Evolutionary conservation across 768 basidiomycete genomes (phyloP), one percentile per base, ranked within the genome.

Genomic region (Mycena galopus): DNA sequence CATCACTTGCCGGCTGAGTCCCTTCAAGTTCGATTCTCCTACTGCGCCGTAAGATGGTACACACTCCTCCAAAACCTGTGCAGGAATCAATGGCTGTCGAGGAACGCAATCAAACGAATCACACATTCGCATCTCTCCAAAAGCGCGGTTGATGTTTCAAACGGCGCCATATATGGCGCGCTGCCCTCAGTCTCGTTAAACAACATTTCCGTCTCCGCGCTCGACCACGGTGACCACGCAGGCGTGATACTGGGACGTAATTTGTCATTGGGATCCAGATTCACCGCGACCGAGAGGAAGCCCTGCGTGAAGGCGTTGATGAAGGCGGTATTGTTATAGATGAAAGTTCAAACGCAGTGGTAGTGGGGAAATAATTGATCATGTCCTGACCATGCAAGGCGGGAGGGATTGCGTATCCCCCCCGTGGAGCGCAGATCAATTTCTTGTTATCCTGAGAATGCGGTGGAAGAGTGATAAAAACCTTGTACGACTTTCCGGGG

Each of bases 221-320:
- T 12, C 62, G 30, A 27, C 66, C 63, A 70, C 11, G n/a, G 33
- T 35, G 4, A 12, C 75, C 73, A 76, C 32, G 21, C 25, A 0
- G 75, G 75, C 9, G 73, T 73, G 44, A 75, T 57, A 19, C 21
- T 75, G 5, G 35, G n/a, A 30, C 57, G 57, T 42, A 14, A 47
- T 55, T 80, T 78, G 39, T 75, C 74, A 57, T 83, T 76, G 25
- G 77, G 70, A 56, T 76, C 53, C 10, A 75, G 66, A 42, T 71
- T 76, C 23, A 47, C 72, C n/a, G 67, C 73, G 58, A 78, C 65
- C 6, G 77, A 67, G 56, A 78, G 59, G 71, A 81, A 80, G 0
- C 75, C 71, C 29, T 77, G 58, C 2, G 64, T 47, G 65, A 82
- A 82, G 0, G 81, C 77, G 0, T 65, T 75, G 57, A 76, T 67